A percentile compares a stretch with the other conserved stretches of the same genome.
phyloP scores from a whole-genome alignment of 345 rosid species.

The Salix koriyanagi region DNA sequence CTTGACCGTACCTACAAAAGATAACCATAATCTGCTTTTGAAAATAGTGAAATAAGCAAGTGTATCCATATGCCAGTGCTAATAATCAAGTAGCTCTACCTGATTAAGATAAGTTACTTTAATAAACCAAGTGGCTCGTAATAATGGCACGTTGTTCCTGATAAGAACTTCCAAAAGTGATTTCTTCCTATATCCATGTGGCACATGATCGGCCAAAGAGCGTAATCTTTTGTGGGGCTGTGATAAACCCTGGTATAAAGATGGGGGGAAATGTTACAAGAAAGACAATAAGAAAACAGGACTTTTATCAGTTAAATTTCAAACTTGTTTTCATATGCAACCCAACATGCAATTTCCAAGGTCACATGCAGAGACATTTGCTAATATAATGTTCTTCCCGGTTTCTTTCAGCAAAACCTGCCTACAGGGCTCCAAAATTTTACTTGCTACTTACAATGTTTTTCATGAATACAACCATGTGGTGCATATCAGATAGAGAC shows the following conservation, averaged over 20 bases:
- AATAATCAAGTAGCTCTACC: slow-evolving; percentile 35
- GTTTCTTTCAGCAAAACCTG: neutral
- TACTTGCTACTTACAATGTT: neutral
- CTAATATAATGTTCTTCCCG: neutral
- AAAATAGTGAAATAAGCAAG: neutral
- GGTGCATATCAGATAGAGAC: neutral
- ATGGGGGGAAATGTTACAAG: neutral
- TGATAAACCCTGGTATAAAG: slow-evolving; percentile 43
- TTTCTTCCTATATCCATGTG: slow-evolving; percentile 70
- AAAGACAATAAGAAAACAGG: neutral
- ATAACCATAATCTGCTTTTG: neutral
- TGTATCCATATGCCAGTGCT: neutral
- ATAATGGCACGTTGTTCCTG: slow-evolving; percentile 88
- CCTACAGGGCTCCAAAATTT: neutral
- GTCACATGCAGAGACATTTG: neutral
- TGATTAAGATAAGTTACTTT: slow-evolving; percentile 96
- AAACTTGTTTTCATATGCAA: neutral
- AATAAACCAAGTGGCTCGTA: slow-evolving; percentile 95
- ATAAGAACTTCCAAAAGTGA: slow-evolving; percentile 84
- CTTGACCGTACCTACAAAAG: slow-evolving; percentile 70
- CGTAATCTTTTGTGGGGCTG: slow-evolving; percentile 83
- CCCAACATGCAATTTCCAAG: neutral
- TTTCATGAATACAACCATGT: neutral
- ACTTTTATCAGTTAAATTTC: neutral
- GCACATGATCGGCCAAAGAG: slow-evolving; percentile 87